These are phyloP conservation scores for Plasmodium falciparum DNA, from an alignment of 169 alveolate species.

Conservation along the genomic window DNA sequence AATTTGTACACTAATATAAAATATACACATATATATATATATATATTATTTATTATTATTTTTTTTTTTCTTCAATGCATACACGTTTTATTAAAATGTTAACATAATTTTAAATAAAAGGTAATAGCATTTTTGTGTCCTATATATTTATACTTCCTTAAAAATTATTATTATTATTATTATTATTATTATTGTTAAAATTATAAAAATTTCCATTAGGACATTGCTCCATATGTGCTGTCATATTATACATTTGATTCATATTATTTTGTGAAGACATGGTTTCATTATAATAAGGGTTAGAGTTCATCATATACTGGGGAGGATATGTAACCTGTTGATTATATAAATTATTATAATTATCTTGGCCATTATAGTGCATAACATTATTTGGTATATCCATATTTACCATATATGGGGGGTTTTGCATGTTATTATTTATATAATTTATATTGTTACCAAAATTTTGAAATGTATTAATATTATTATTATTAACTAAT, in stretches of 20 bases:
- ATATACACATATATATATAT: no score
- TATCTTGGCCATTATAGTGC: constrained; percentile 42
- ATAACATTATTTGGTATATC: constrained; percentile 41
- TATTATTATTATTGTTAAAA: constrained; percentile 18
- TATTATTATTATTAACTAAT: constrained; percentile 9
- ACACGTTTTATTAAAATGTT: no score
- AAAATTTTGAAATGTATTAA: constrained; percentile 20
- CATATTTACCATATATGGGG: constrained; percentile 21
- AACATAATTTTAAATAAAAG: no score
- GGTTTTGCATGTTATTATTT: constrained; percentile 19
- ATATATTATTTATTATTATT: no score
- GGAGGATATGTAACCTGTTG: constrained; percentile 43
- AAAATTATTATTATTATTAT: no score
- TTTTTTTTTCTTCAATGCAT: no score
- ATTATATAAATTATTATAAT: constrained; percentile 22
- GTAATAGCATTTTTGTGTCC: no score
- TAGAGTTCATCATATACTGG: constrained; percentile 25
- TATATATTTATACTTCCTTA: no score
- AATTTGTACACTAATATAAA: no score
- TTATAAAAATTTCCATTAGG: constrained; percentile 34
- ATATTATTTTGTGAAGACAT: constrained; percentile 38
- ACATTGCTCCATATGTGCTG: constrained; percentile 45
- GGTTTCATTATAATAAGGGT: constrained; percentile 7
- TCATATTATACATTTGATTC: constrained; percentile 33
- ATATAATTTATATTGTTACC: constrained; percentile 52